A percentile compares a stretch with the other conserved stretches of the same genome.
Conservation (phyloP, 2,329 filamentous ascomycete species). For the Aspergillus flavus region DNA sequence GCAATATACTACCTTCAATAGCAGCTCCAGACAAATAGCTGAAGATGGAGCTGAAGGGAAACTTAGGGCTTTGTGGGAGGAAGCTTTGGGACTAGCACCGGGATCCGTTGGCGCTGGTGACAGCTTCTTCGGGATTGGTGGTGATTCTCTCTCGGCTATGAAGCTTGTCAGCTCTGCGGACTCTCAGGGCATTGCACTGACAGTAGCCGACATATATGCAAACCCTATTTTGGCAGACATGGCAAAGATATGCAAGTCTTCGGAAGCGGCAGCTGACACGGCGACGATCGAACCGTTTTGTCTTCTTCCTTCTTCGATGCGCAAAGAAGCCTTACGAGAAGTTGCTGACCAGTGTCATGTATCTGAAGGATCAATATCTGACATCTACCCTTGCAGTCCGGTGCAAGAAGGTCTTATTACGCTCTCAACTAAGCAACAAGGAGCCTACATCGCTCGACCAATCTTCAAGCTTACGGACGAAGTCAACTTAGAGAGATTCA, state of each 20-base stretch:
- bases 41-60: conserved; percentile 30
- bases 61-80: conserved; percentile 43
- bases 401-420: conserved; percentile 52
- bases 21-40: conserved; percentile 25
- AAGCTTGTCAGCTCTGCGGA: conserved; percentile 47
- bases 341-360: conserved; percentile 36
- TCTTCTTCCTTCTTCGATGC: conserved; percentile 26
- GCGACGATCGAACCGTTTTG: conserved; percentile 29
- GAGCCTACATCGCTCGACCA: conserved; percentile 53
- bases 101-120: conserved; percentile 47
- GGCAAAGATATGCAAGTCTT: conserved; percentile 34
- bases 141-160: conserved; percentile 53
- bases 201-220: conserved; percentile 49
- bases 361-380: conserved; percentile 31
- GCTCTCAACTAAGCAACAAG: conserved; percentile 50
- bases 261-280: background rate
- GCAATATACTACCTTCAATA: conserved; percentile 31
- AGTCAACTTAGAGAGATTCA: conserved; percentile 48
- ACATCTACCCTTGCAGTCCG: conserved; percentile 49
- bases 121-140: conserved; percentile 51
- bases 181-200: conserved; percentile 42
- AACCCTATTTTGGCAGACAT: conserved; percentile 48
- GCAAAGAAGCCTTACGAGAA: conserved; percentile 30
- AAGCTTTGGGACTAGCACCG: conserved; percentile 39
- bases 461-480: conserved; percentile 42